Conservation (phyloP, 2,329 filamentous ascomycete genomes). For the Penicillium paneum region DNA sequence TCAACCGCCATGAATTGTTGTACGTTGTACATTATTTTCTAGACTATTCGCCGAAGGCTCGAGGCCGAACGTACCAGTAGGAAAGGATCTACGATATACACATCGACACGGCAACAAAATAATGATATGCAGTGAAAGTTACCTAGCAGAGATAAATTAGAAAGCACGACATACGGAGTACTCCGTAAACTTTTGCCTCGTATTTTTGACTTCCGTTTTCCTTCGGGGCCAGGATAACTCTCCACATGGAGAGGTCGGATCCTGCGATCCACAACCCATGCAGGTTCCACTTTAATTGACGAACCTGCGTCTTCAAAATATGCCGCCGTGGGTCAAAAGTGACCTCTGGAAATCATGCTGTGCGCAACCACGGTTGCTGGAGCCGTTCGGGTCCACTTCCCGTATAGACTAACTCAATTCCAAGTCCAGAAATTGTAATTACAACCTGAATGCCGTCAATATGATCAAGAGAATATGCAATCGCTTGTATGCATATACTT, state of each 20-base stretch:
- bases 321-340: neutral
- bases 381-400: conserved; percentile 9
- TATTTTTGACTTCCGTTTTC: conserved; percentile 1
- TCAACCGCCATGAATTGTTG: neutral
- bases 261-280: neutral
- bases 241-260: neutral
- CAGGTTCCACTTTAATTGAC: neutral
- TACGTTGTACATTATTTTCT: neutral
- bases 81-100: neutral
- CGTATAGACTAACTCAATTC: neutral
- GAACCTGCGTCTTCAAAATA: neutral
- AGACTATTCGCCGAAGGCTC: neutral
- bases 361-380: neutral
- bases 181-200: neutral
- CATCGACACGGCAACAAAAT: neutral
- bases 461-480: neutral
- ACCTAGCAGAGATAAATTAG: neutral
- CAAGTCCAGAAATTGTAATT: neutral
- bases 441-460: neutral
- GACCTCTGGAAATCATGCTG: neutral
- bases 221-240: neutral
- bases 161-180: neutral
- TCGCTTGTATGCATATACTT: neutral
- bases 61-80: neutral
- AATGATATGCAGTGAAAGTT: conserved; percentile 1